phyloP scores from a whole-genome alignment of 108 stramenopile genomes.

The Chaetoceros tenuissimus region DNA sequence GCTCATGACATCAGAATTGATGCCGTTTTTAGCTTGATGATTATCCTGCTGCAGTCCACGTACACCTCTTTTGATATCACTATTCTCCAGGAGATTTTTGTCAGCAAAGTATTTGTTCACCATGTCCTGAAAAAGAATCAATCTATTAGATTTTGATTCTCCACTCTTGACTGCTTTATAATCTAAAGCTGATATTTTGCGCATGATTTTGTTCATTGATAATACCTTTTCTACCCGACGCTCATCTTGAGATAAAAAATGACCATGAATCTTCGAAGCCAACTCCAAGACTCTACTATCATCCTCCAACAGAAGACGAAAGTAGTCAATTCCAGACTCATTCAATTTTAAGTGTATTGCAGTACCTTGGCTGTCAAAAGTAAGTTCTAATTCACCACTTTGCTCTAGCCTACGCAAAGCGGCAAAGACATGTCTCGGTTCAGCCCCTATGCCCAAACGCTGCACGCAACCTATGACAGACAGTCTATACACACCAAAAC shows the following conservation, averaged over 20 bases:
- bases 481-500: conserved; percentile 56
- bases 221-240: conserved; percentile 54
- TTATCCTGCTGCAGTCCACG: conserved; percentile 8
- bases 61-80: neutral
- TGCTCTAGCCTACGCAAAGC: conserved; percentile 63
- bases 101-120: conserved; percentile 37
- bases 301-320: conserved; percentile 9
- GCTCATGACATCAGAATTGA: conserved; percentile 27
- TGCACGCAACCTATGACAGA: conserved; percentile 62
- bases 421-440: conserved; percentile 84
- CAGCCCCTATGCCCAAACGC: conserved; percentile 48
- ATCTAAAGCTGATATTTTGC: conserved; percentile 25
- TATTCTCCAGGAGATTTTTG: neutral
- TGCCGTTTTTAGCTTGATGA: conserved; percentile 16
- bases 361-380: conserved; percentile 45
- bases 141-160: conserved; percentile 42
- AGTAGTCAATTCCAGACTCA: conserved; percentile 29
- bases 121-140: conserved; percentile 52
- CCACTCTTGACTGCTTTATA: conserved; percentile 3
- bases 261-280: conserved; percentile 15
- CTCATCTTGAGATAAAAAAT: conserved; percentile 37
- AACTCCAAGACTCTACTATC: conserved; percentile 14
- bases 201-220: conserved; percentile 52
- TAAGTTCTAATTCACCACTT: conserved; percentile 58
- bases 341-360: conserved; percentile 46